phyloP scores from a whole-genome alignment of 2,329 filamentous ascomycete species.

The Cladosporium colombiae region DNA sequence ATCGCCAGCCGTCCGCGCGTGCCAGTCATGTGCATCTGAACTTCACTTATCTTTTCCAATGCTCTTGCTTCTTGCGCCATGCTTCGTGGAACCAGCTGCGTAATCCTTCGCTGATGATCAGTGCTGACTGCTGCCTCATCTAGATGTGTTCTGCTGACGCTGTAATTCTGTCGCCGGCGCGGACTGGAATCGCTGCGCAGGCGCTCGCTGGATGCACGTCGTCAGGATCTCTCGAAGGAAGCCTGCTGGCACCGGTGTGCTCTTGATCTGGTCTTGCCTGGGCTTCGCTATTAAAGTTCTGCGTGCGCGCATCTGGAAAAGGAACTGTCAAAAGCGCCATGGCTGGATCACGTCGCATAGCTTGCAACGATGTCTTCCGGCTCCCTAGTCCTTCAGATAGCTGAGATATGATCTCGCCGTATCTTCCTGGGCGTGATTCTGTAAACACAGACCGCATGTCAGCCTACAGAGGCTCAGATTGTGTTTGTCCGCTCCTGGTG shows the following conservation, averaged over 20 bases:
- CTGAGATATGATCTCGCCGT: background rate
- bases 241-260: background rate
- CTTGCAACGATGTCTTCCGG: background rate
- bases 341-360: background rate
- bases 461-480: background rate
- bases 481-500: background rate
- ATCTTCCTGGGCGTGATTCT: background rate
- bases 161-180: background rate
- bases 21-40: background rate
- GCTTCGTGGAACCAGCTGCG: background rate
- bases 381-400: background rate
- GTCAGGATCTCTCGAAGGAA: background rate
- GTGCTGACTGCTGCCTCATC: background rate
- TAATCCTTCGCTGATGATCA: background rate
- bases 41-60: background rate
- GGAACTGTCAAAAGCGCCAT: background rate
- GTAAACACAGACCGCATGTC: background rate
- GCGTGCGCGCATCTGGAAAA: background rate
- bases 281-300: background rate
- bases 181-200: background rate
- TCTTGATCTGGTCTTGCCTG: background rate
- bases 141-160: background rate
- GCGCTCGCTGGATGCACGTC: background rate
- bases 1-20: background rate
- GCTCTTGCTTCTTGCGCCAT: background rate